These are phyloP conservation scores for Trypanosoma vivax DNA, from an alignment of 208 protist genomes.

Conservation along the genomic window DNA sequence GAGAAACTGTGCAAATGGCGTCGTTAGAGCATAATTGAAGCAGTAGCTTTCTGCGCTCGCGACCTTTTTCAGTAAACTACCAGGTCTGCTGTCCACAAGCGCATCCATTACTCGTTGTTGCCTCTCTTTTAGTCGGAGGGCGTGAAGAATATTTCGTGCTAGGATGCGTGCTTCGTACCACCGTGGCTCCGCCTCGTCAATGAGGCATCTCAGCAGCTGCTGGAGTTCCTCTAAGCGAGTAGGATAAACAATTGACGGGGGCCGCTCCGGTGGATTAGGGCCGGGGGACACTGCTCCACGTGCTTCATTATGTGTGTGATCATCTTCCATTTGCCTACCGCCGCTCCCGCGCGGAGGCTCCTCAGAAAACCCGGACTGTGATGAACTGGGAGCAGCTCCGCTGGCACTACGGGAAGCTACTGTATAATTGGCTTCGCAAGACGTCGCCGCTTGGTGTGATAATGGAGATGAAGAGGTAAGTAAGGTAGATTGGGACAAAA, in stretches of 20 bases:
- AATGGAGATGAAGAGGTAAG: background rate
- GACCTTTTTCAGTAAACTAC: background rate
- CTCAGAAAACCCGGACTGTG: too few relatives aligned
- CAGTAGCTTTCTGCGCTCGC: background rate
- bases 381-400: too few relatives aligned
- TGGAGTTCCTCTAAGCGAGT: background rate
- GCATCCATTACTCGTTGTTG: too few relatives aligned
- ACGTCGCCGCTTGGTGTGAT: too few relatives aligned
- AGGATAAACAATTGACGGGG: background rate
- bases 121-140: background rate
- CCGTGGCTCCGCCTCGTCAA: constrained; percentile 11
- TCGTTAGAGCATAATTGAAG: background rate
- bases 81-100: background rate
- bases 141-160: constrained; percentile 3
- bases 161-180: constrained; percentile 17
- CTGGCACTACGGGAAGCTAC: too few relatives aligned
- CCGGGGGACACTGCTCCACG: too few relatives aligned
- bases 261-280: too few relatives aligned
- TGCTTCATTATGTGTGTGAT: too few relatives aligned
- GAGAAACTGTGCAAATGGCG: constrained; percentile 18
- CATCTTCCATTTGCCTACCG: too few relatives aligned
- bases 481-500: background rate
- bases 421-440: too few relatives aligned
- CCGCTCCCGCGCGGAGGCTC: too few relatives aligned
- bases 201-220: constrained; percentile 9